A percentile compares a stretch with the other conserved stretches of the same genome.
These are phyloP conservation scores for Cicer yamashitae DNA, from an alignment of 306 rosid species.

Conservation along the genomic window DNA sequence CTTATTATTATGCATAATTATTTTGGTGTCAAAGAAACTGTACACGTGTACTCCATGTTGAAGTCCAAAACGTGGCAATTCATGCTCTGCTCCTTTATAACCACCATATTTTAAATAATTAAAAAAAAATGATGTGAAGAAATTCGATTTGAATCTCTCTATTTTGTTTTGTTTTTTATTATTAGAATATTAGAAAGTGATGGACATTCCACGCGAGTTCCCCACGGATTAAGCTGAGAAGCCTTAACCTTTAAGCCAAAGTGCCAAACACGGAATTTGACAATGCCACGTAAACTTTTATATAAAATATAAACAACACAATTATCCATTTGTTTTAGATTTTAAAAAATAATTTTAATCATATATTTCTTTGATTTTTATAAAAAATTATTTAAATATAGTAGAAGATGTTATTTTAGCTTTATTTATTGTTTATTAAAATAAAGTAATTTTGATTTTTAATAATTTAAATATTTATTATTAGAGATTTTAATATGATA, in stretches of 20 bases:
- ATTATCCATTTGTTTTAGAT: too few relatives aligned
- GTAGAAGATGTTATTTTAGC: too few relatives aligned
- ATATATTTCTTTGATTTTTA: too few relatives aligned
- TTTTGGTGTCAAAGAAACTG: conserved; percentile 33
- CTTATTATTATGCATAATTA: neutral
- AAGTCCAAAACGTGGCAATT: conserved; percentile 50
- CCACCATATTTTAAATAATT: neutral
- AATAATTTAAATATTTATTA: too few relatives aligned
- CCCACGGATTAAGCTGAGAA: conserved; percentile 40
- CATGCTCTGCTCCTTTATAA: conserved; percentile 7
- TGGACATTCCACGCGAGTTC: conserved; percentile 34
- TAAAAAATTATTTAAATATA: too few relatives aligned
- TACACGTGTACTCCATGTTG: conserved; percentile 47
- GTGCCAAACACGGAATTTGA: conserved; percentile 44
- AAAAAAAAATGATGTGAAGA: neutral
- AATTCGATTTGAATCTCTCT: conserved; percentile 10
- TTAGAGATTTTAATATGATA: too few relatives aligned
- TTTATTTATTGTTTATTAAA: too few relatives aligned
- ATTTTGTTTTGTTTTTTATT: neutral
- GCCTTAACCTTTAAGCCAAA: conserved; percentile 50
- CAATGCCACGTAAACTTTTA: conserved; percentile 10
- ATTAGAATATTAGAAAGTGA: neutral
- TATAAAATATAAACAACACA: neutral
- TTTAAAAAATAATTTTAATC: too few relatives aligned
- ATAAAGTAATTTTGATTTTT: too few relatives aligned